Evolutionary conservation across 768 basidiomycete genomes (phyloP), one percentile per base, ranked within the genome.

Genomic region (Xerocomellus chrysenteron): DNA sequence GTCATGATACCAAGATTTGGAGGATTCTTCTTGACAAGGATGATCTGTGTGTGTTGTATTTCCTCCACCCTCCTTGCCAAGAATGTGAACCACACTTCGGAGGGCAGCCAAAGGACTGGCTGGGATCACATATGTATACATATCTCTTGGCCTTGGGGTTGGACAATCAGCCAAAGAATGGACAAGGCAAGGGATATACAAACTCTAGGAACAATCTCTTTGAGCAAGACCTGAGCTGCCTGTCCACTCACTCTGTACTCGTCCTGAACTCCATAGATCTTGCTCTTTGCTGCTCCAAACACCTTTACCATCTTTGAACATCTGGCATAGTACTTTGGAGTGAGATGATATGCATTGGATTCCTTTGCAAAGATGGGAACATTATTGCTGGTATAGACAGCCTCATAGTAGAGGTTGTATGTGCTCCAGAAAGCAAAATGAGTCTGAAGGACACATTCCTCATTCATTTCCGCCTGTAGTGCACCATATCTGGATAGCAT

Each of bases 391-490:
- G 62, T 43, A 4, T 37, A 33, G 3, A 62, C 28, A 0, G 37
- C 55, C 37, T 66, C 58, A 47, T 64, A 65, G 13, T 41, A 47
- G 9, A 65, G 57, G 8, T 65, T 65, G 53, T 66, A 66, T 5
- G 59, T 46, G 33, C 26, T 64, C 28, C 45, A 9, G 44, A 65
- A 66, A 1, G 50, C 30, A 2, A 63, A 12, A 12, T 66, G 64
- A 0, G 51, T 60, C 2, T 58, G 53, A 1, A 39, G 36, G 0
- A 24, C 54, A 37, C 40, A 19, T 6, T 62, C 51, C 28, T 58
- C 33, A 12, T 32, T 7, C 55, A 65, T 66, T 12, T 60, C 49
- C 4, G 63, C 65, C 35, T 66, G 60, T 2, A 66, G 8, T 2
- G 33, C 63, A 11, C 59, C 56, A 54, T 65, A 60, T 1, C 36